Conservation (phyloP, 805 yeast genomes). For the Wickerhamiella slavikovae region DNA sequence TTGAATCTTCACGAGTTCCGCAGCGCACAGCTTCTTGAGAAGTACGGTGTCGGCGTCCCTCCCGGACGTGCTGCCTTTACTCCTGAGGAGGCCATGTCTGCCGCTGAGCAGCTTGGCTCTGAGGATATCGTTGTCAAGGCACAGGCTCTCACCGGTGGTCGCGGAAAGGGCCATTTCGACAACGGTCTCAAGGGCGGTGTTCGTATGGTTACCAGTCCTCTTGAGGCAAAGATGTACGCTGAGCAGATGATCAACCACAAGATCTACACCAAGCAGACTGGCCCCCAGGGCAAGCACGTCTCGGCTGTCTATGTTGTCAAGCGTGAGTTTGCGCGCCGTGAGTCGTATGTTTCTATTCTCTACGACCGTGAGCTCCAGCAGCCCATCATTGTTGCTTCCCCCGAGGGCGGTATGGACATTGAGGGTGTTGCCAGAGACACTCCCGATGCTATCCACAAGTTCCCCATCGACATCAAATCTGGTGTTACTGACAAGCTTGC, state of each 20-base stretch:
- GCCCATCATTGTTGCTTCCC: conserved; percentile 86
- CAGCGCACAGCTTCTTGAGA: conserved; percentile 67
- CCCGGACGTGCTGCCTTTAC: conserved; percentile 79
- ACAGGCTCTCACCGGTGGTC: conserved; percentile 97
- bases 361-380: conserved; percentile 83
- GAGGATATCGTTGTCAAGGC: conserved; percentile 89
- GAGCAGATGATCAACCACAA: conserved; percentile 80
- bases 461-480: conserved; percentile 49
- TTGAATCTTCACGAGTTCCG: conserved; percentile 91
- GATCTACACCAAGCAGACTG: conserved; percentile 94
- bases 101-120: conserved; percentile 51
- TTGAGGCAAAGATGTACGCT: conserved; percentile 73
- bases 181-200: conserved; percentile 92
- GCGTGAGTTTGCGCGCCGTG: conserved; percentile 83
- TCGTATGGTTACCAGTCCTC: conserved; percentile 64
- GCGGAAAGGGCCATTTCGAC: conserved; percentile 98
- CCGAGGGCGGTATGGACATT: conserved; percentile 99
- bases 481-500: conserved; percentile 74
- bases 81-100: conserved; percentile 67
- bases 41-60: conserved; percentile 81
- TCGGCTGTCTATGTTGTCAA: conserved; percentile 92
- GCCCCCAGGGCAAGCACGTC: conserved; percentile 91
- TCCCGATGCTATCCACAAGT: conserved; percentile 84
- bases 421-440: conserved; percentile 90
- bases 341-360: conserved; percentile 85